Percentiles rank a stretch among this genome's conserved stretches.
Evolutionary conservation across 2,329 filamentous ascomycete species (phyloP).

Genomic region (Aureobasidium sp.): DNA sequence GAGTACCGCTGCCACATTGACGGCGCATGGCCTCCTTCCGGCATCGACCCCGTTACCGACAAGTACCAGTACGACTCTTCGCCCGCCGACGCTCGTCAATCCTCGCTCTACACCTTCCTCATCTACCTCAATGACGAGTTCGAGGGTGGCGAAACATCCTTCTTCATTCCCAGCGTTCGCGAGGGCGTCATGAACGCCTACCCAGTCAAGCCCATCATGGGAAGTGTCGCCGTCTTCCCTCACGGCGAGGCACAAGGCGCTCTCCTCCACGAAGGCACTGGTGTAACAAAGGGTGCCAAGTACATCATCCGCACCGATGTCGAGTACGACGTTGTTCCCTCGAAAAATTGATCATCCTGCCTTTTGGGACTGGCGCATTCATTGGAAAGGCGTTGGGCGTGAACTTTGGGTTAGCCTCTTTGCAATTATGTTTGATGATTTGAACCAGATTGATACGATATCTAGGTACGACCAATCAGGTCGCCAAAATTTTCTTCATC

Average conservation of each 20-base stretch:
- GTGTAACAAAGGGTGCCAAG: constrained; percentile 56
- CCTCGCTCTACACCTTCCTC: constrained; percentile 60
- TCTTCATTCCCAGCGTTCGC: constrained; percentile 55
- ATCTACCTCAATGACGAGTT: constrained; percentile 66
- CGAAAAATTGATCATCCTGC: background rate
- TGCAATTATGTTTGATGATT: too few species aligned
- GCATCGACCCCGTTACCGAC: constrained; percentile 46
- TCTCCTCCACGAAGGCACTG: constrained; percentile 61
- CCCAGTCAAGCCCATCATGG: constrained; percentile 60
- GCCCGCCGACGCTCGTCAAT: constrained; percentile 50
- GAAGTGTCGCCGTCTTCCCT: constrained; percentile 59
- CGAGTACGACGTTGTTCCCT: constrained; percentile 52
- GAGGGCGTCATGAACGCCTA: constrained; percentile 64
- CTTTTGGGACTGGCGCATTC: background rate
- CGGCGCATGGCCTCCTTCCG: constrained; percentile 65
- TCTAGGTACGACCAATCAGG: background rate
- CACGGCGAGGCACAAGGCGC: constrained; percentile 60
- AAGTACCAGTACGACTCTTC: constrained; percentile 61
- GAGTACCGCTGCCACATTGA: constrained; percentile 66
- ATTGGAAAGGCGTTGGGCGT: background rate
- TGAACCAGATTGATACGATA: background rate
- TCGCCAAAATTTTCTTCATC: background rate
- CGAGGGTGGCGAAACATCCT: constrained; percentile 62
- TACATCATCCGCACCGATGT: constrained; percentile 66
- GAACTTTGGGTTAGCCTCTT: too few species aligned